A percentile compares a stretch with the other conserved stretches of the same genome.
These are phyloP conservation scores for Curvularia sp. DNA, from an alignment of 2,329 filamentous ascomycete species.

Conservation along the genomic window DNA sequence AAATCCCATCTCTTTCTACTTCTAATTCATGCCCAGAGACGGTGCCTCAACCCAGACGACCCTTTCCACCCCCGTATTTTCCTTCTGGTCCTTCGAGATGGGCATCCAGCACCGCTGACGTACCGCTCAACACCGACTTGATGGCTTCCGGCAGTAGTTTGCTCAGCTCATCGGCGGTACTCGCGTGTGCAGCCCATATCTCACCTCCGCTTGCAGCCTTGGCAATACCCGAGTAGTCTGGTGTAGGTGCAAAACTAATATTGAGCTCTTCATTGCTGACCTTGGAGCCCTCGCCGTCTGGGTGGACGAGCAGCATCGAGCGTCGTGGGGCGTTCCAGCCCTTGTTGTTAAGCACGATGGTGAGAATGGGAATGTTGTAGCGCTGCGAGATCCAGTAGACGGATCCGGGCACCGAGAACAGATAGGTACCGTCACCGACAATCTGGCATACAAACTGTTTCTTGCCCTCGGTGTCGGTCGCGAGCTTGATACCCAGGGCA, in stretches of 20 bases:
- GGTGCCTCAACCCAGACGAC: conserved; percentile 7
- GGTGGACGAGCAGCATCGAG: conserved; percentile 70
- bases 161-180: conserved; percentile 63
- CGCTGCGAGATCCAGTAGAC: conserved; percentile 74
- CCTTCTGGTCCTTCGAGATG: conserved; percentile 65
- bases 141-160: conserved; percentile 65
- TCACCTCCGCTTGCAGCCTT: conserved; percentile 69
- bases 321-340: conserved; percentile 72
- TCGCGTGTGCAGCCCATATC: conserved; percentile 67
- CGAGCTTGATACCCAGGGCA: conserved; percentile 78
- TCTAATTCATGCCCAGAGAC: too few relatives aligned
- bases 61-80: conserved; percentile 56
- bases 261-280: conserved; percentile 70
- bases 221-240: conserved; percentile 72
- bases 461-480: conserved; percentile 60
- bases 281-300: conserved; percentile 67
- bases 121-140: conserved; percentile 63
- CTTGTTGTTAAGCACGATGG: conserved; percentile 73
- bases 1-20: background rate
- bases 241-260: conserved; percentile 70
- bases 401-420: conserved; percentile 69
- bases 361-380: conserved; percentile 71
- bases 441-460: conserved; percentile 55
- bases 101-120: conserved; percentile 68
- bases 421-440: conserved; percentile 72